phyloP scores from a whole-genome alignment of 1,284 basidiomycete genomes.

The Boletellus sp. region DNA sequence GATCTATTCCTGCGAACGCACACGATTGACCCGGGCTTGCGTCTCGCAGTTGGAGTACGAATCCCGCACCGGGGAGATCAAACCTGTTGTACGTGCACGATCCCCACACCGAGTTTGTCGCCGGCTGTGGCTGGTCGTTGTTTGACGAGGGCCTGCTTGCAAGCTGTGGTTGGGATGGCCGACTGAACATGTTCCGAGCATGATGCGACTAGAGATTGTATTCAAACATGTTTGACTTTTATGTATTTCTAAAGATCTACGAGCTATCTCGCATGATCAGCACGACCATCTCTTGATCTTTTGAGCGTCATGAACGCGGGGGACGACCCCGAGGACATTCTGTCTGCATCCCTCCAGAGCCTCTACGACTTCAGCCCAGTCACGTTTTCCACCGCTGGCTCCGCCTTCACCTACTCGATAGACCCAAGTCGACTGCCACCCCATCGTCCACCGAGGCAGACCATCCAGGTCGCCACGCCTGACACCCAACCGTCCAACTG shows the following conservation, averaged over 20 bases:
- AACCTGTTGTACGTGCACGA: constrained; percentile 73
- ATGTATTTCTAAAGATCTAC: not conserved
- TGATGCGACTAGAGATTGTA: constrained; percentile 23
- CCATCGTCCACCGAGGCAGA: constrained; percentile 2
- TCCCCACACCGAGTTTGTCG: constrained; percentile 92
- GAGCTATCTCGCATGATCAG: too few relatives aligned
- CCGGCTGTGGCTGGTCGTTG: constrained; percentile 85
- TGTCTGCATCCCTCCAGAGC: constrained; percentile 55
- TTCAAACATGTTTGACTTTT: not conserved
- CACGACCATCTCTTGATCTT: not conserved
- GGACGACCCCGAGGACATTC: constrained; percentile 58
- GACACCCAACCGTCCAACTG: constrained; percentile 66
- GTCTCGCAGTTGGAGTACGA: constrained; percentile 57
- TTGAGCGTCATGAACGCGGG: not conserved
- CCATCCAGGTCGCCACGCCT: constrained; percentile 48
- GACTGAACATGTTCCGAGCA: constrained; percentile 72
- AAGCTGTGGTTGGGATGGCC: constrained; percentile 88
- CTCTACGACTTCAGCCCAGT: constrained; percentile 63
- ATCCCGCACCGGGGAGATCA: constrained; percentile 48
- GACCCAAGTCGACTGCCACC: constrained; percentile 4
- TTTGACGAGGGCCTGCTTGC: constrained; percentile 85
- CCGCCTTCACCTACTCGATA: constrained; percentile 41
- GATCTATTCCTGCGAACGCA: not conserved
- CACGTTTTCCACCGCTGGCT: constrained; percentile 52
- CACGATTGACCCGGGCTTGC: not conserved